phyloP scores from a whole-genome alignment of 2,329 filamentous ascomycete species.

The Zopfia rhizophila region DNA sequence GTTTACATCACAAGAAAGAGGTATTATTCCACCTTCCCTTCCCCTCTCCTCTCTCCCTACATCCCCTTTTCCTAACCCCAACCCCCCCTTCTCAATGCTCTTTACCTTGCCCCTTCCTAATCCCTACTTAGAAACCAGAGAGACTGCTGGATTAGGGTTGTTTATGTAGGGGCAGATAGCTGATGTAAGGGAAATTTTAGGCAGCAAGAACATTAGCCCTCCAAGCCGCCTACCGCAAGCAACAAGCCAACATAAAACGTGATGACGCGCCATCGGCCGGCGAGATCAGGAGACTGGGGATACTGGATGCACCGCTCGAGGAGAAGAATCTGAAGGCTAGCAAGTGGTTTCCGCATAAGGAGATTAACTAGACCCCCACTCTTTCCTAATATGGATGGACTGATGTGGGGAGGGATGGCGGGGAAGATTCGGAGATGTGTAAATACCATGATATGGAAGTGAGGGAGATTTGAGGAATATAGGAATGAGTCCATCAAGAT shows the following conservation, averaged over 20 bases:
- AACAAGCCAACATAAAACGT: constrained; percentile 76
- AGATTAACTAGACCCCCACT: constrained; percentile 43
- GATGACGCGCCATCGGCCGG: constrained; percentile 84
- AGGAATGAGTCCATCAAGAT: too few species aligned
- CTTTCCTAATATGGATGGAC: too few species aligned
- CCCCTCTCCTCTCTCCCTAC: constrained; percentile 12
- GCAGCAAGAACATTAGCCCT: constrained; percentile 80
- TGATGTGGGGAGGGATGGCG: neutral
- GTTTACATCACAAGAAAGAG: constrained; percentile 99
- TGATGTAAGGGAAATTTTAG: constrained; percentile 57
- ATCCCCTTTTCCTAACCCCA: neutral
- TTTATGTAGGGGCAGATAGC: neutral
- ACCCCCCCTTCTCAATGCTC: neutral
- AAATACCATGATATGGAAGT: constrained; percentile 22
- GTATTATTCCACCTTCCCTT: constrained; percentile 59
- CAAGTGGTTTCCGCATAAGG: constrained; percentile 55
- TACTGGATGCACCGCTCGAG: constrained; percentile 81
- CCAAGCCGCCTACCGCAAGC: constrained; percentile 85
- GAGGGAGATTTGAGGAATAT: neutral
- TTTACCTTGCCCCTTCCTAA: neutral
- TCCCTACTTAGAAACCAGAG: neutral
- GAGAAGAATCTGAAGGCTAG: constrained; percentile 66
- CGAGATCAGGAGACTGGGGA: constrained; percentile 86
- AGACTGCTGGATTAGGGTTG: constrained; percentile 2
- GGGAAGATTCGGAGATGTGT: constrained; percentile 58